Evolutionary conservation across 805 yeast species (phyloP), one percentile per base, ranked within the genome.

Genomic region (Ogataea degrootiae): DNA sequence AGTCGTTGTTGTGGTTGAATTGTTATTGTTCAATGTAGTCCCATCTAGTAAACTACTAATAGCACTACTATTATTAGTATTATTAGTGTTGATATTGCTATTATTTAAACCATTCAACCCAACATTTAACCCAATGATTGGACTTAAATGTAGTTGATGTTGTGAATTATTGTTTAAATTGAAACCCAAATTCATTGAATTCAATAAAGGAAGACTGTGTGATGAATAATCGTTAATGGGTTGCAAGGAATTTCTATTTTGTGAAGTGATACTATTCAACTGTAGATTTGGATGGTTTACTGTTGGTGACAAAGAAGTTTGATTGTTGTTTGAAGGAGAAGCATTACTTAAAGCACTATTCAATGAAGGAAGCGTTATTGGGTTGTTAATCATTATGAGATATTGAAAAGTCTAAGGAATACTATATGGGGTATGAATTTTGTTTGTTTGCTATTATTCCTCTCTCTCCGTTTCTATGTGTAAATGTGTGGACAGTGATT

Each of bases 341-440:
- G 19, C 37, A 41, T 14, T 34, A 21, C 42, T 42, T 6, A 48
- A 37, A 5, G 49, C 34, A 17, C 49, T 48, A 8, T 42, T 41
- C 34, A 52, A 42, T 14, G 55, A 51, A 34, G 55, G 55, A 11
- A 52, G 40, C 6, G 52, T 42, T 43, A 42, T 38, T 21, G 47
- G 37, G 34, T 46, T 44, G n/a, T 26, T 39, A 6, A 47, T 17
- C 15, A 29, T 34, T 34, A 36, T 14, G 21, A 38, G 8, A 40
- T 31, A 9, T 12, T 42, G 17, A 23, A n/a, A 16, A 39, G 14
- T 9, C 8, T 34, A 26, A 22, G 19, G 16, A n/a, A 26, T 26
- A 26, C 11, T 7, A 9, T 26, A 26, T 26, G 31, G 31, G 31
- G 11, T 26, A 11, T 26, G 11, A 26, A 8, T 26, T 26, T 26